A percentile compares a stretch with the other conserved stretches of the same genome.
phyloP scores from a whole-genome alignment of 225 moss, liverwort and hornwort species.

The Bryum argenteum region DNA sequence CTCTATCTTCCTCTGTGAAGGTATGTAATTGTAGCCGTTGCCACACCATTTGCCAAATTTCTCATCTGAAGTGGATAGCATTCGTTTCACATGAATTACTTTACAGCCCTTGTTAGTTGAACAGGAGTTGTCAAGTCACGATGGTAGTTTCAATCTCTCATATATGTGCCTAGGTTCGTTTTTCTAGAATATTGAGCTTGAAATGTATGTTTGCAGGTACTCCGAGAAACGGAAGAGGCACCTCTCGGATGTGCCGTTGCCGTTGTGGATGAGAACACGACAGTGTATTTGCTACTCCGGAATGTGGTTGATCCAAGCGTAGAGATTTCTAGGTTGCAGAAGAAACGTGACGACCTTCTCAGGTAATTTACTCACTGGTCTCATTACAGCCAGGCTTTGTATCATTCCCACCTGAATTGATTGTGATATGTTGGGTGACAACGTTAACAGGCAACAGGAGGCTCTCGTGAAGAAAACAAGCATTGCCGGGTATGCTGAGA shows the following conservation, averaged over 20 bases:
- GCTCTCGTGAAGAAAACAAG: slow-evolving; percentile 59
- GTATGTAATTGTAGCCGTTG: slow-evolving; percentile 30
- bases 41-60: not conserved
- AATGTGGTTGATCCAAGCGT: slow-evolving; percentile 69
- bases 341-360: slow-evolving; percentile 74
- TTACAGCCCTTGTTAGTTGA: not conserved
- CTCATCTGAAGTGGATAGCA: not conserved
- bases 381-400: not conserved
- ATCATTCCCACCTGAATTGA: not conserved
- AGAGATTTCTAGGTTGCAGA: slow-evolving; percentile 77
- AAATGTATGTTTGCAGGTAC: slow-evolving; percentile 44
- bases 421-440: not conserved
- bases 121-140: not conserved
- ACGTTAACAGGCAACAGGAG: slow-evolving; percentile 59
- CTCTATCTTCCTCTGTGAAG: slow-evolving; percentile 60
- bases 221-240: slow-evolving; percentile 45
- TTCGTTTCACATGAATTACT: not conserved
- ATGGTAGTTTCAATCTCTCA: not conserved
- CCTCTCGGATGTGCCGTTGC: slow-evolving; percentile 80
- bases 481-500: slow-evolving; percentile 66
- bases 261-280: slow-evolving; percentile 71
- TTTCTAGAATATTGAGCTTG: slow-evolving; percentile 5
- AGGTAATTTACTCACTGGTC: slow-evolving; percentile 45
- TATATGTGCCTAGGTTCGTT: not conserved
- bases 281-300: slow-evolving; percentile 67